Percentiles rank a stretch among this genome's conserved stretches.
phyloP scores from a whole-genome alignment of 495 filamentous ascomycete genomes.

The Staphylotrichum tortipilum region DNA sequence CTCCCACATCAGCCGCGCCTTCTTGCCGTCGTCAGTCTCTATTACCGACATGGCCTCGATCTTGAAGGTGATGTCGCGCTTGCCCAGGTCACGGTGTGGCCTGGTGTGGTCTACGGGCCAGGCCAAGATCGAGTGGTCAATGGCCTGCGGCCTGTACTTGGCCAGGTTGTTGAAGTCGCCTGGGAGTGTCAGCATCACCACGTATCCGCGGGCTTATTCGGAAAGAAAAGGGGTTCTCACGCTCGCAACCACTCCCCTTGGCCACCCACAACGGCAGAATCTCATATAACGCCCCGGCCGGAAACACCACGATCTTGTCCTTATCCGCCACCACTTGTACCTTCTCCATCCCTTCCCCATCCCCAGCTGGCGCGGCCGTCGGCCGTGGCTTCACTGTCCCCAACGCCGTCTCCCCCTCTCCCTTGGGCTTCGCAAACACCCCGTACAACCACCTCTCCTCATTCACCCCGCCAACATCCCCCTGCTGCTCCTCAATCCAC shows the following conservation, averaged over 20 bases:
- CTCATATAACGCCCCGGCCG: constrained; percentile 25
- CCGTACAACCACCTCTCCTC: constrained; percentile 21
- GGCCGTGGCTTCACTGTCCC: constrained; percentile 9
- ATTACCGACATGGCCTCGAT: constrained; percentile 25
- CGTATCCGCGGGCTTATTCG: too few species aligned
- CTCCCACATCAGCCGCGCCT: constrained; percentile 27
- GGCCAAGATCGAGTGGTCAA: constrained; percentile 22
- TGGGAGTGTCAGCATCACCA: constrained; percentile 3
- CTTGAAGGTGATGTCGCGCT: constrained; percentile 25
- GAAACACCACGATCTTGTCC: constrained; percentile 30
- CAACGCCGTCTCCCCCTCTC: constrained; percentile 11
- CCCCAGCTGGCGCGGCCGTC: background rate
- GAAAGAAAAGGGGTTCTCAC: constrained; percentile 15
- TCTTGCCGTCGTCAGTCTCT: constrained; percentile 25
- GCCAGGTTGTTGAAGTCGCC: constrained; percentile 22
- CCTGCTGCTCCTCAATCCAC: constrained; percentile 30
- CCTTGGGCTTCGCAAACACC: constrained; percentile 24
- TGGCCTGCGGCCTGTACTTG: constrained; percentile 20
- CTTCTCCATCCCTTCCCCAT: background rate
- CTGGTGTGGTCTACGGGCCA: constrained; percentile 28
- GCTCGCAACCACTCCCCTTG: constrained; percentile 25
- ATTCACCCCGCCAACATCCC: constrained; percentile 5
- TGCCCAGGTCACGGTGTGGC: constrained; percentile 20
- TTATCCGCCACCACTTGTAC: constrained; percentile 9
- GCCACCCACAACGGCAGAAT: constrained; percentile 28